phyloP scores from a whole-genome alignment of 176 grass and related monocot species.

The Musa itinerans region DNA sequence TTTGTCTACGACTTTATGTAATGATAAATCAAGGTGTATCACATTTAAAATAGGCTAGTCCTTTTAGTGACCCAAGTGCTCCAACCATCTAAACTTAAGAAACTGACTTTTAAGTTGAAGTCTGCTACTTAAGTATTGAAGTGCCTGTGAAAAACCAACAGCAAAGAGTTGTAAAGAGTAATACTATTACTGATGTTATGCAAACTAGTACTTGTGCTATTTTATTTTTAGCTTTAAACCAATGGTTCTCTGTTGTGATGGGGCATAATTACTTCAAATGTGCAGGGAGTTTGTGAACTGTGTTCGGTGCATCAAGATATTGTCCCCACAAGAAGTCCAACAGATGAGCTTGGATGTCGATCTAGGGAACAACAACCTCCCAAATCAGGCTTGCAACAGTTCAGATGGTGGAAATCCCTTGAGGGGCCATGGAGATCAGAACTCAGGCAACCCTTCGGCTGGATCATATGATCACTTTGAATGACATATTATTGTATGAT shows the following conservation, averaged over 20 bases:
- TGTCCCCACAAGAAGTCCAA: slow-evolving; percentile 94
- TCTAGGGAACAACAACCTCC: slow-evolving; percentile 50
- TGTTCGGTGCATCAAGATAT: slow-evolving; percentile 81
- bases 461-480: slow-evolving; percentile 57
- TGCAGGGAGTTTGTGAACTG: slow-evolving; percentile 92
- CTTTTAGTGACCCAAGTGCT: too few species aligned
- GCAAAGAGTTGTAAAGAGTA: not conserved
- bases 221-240: not conserved
- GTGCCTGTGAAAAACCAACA: too few species aligned
- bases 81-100: too few species aligned
- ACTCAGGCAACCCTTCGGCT: slow-evolving; percentile 46
- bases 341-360: slow-evolving; percentile 93
- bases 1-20: too few species aligned
- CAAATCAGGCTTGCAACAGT: slow-evolving; percentile 72
- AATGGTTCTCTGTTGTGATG: slow-evolving; percentile 17
- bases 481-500: slow-evolving; percentile 5
- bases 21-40: too few species aligned
- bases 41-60: too few species aligned
- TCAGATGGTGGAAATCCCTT: slow-evolving; percentile 65
- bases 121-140: too few species aligned
- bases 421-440: slow-evolving; percentile 51
- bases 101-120: too few species aligned
- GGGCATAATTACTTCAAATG: slow-evolving; percentile 15
- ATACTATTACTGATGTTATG: not conserved
- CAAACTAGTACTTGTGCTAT: not conserved